Conservation (phyloP, 768 basidiomycete genomes). For the Cystobasidium tubakii region DNA sequence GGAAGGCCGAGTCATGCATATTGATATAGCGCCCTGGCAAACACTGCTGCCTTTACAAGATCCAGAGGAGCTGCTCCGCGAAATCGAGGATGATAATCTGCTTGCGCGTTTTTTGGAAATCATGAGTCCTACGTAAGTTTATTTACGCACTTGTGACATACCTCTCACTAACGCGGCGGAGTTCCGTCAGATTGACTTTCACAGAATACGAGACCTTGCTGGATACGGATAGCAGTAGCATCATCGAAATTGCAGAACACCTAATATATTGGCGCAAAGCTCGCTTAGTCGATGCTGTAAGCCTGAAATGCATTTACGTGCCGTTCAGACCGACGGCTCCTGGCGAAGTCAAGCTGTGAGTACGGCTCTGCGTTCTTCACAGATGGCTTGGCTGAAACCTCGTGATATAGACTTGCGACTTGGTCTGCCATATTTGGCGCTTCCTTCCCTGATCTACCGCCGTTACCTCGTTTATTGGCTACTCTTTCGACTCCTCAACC, state of each 20-base stretch:
- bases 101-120: slow-evolving; percentile 35
- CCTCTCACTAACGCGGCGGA: background rate
- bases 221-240: slow-evolving; percentile 71
- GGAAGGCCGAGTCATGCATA: slow-evolving; percentile 57
- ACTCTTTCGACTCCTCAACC: slow-evolving; percentile 64
- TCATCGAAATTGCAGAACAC: slow-evolving; percentile 67
- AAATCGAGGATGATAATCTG: slow-evolving; percentile 47
- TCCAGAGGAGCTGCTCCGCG: slow-evolving; percentile 59
- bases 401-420: slow-evolving; percentile 53
- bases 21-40: slow-evolving; percentile 78
- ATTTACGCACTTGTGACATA: background rate
- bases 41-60: slow-evolving; percentile 71
- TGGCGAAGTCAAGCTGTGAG: slow-evolving; percentile 54
- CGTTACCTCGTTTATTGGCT: slow-evolving; percentile 68
- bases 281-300: slow-evolving; percentile 77
- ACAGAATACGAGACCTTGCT: slow-evolving; percentile 62
- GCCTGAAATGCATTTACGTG: slow-evolving; percentile 73
- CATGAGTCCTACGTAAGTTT: slow-evolving; percentile 35
- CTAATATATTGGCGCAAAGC: slow-evolving; percentile 84
- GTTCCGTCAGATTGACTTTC: slow-evolving; percentile 23
- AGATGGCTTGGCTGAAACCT: slow-evolving; percentile 14
- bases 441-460: slow-evolving; percentile 62
- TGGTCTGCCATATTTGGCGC: slow-evolving; percentile 61
- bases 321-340: slow-evolving; percentile 56
- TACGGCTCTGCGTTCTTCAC: slow-evolving; percentile 39